phyloP scores from a whole-genome alignment of 2,329 filamentous ascomycete genomes.

The Ceratocystis diversiconidia region DNA sequence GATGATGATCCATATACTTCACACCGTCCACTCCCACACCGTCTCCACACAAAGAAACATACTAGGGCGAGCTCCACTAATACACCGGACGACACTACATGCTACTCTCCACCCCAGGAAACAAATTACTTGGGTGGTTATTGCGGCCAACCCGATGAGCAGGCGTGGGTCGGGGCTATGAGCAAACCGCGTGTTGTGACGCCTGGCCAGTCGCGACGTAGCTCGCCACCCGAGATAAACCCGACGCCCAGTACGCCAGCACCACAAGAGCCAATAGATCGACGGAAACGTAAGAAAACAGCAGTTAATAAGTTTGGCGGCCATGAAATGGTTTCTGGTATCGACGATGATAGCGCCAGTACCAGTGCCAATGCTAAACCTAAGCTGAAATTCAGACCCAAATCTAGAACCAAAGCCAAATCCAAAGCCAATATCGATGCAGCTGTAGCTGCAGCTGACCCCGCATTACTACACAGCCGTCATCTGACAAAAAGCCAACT shows the following conservation, averaged over 20 bases:
- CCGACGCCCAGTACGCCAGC: conserved; percentile 15
- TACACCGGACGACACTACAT: no score
- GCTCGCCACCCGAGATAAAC: conserved; percentile 14
- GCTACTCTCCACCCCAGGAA: no score
- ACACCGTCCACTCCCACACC: not conserved
- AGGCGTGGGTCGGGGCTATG: conserved; percentile 39
- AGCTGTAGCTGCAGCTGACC: conserved; percentile 21
- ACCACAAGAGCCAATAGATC: not conserved
- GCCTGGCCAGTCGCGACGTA: conserved; percentile 29
- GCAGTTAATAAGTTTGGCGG: not conserved
- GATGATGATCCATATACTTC: not conserved
- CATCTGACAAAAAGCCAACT: conserved; percentile 88
- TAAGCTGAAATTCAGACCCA: not conserved
- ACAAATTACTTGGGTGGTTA: no score
- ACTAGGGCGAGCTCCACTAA: not conserved
- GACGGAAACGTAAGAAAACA: not conserved
- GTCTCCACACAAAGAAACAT: not conserved
- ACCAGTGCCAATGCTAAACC: not conserved
- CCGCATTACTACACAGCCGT: conserved; percentile 38
- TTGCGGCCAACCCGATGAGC: conserved; percentile 43
- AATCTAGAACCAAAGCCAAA: not conserved
- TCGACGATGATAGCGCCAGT: not conserved
- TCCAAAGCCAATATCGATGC: not conserved
- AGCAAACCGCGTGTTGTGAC: conserved; percentile 25
- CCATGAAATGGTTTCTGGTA: no score